phyloP scores from a whole-genome alignment of 164 flowering plant species.

The Vitis cinerea region DNA sequence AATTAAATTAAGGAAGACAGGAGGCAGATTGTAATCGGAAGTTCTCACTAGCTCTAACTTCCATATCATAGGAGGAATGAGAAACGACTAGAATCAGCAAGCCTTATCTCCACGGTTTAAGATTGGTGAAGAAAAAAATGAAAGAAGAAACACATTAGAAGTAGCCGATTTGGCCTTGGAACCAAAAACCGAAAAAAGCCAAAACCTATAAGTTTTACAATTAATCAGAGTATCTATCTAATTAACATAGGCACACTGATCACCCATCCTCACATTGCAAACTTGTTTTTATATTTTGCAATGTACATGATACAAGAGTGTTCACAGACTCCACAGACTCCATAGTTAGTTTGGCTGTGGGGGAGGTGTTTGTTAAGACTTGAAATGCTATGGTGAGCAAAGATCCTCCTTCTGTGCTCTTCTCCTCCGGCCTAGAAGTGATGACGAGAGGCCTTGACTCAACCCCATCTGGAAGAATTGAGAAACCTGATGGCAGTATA shows the following conservation, averaged over 20 bases:
- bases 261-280: constrained; percentile 84
- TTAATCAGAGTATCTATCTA: constrained; percentile 17
- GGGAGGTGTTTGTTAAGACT: constrained; percentile 59
- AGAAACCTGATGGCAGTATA: constrained; percentile 84
- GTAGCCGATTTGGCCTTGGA: neutral
- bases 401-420: constrained; percentile 76
- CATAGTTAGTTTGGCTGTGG: constrained; percentile 58
- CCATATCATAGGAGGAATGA: too few relatives aligned
- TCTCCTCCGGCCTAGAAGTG: constrained; percentile 72
- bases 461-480: constrained; percentile 81
- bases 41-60: too few relatives aligned
- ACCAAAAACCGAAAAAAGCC: neutral
- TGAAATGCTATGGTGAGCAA: constrained; percentile 86
- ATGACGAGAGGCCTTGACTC: constrained; percentile 81
- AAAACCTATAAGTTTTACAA: constrained; percentile 22
- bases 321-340: constrained; percentile 80
- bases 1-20: too few relatives aligned
- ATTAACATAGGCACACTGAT: constrained; percentile 4
- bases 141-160: constrained; percentile 5
- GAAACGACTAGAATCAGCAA: too few relatives aligned
- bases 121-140: constrained; percentile 1
- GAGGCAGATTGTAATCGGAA: too few relatives aligned
- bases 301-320: constrained; percentile 69
- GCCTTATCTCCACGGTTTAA: too few relatives aligned
- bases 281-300: constrained; percentile 72